A percentile compares a stretch with the other conserved stretches of the same genome.
These are phyloP conservation scores for Aspergillus diversus DNA, from an alignment of 495 filamentous ascomycete species.

Conservation along the genomic window DNA sequence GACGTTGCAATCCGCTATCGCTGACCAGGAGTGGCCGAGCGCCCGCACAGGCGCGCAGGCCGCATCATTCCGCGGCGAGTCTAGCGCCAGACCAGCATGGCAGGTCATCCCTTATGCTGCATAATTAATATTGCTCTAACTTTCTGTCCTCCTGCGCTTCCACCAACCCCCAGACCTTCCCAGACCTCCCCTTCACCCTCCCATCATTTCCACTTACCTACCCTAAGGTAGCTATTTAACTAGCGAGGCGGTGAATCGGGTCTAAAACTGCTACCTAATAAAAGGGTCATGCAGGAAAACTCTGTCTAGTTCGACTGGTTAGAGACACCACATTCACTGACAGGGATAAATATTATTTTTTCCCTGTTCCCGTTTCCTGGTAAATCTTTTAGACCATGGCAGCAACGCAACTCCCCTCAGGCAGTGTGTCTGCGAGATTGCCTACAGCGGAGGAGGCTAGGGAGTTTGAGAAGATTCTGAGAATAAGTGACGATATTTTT, in stretches of 20 bases:
- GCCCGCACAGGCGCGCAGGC: not conserved
- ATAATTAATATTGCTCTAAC: not conserved
- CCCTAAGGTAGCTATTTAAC: constrained; percentile 1
- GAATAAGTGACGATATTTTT: constrained; percentile 75
- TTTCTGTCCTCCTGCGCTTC: too few relatives aligned
- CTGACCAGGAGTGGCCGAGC: not conserved
- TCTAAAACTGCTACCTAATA: not conserved
- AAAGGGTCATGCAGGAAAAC: constrained; percentile 2
- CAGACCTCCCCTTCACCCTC: not conserved
- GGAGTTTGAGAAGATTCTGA: constrained; percentile 75
- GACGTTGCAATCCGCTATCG: not conserved
- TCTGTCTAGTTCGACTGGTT: not conserved
- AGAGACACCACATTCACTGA: not conserved
- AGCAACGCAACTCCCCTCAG: constrained; percentile 41
- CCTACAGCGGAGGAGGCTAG: constrained; percentile 39
- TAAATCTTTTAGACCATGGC: constrained; percentile 39
- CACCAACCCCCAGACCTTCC: not conserved
- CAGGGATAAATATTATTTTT: constrained; percentile 12
- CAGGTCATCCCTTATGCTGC: too few relatives aligned
- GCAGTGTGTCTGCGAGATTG: constrained; percentile 34
- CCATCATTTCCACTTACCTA: constrained; percentile 2
- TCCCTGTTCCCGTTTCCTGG: constrained; percentile 1
- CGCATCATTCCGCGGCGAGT: too few relatives aligned
- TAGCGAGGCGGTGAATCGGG: constrained; percentile 6
- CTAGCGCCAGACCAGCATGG: not conserved